phyloP scores from a whole-genome alignment of 2,329 filamentous ascomycete genomes.

The Graphiopsis chlorocephala region DNA sequence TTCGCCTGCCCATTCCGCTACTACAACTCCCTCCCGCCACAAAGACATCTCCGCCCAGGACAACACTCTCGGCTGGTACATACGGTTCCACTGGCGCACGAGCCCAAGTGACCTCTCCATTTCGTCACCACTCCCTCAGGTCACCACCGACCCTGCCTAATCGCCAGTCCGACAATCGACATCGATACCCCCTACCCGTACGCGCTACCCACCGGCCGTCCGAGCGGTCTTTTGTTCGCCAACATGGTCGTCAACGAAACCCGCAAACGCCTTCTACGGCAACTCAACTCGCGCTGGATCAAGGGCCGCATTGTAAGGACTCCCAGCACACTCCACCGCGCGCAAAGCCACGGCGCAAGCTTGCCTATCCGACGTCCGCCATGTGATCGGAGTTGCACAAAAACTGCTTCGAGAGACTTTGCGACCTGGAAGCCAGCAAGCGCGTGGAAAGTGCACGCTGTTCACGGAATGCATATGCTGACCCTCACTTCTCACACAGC shows the following conservation, averaged over 20 bases:
- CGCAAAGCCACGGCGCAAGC: slow-evolving; percentile 1
- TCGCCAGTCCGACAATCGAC: neutral
- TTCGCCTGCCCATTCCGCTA: neutral
- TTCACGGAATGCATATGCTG: slow-evolving; percentile 4
- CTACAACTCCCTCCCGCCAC: neutral
- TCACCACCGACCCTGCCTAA: neutral
- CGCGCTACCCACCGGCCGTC: neutral
- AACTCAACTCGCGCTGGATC: slow-evolving; percentile 69
- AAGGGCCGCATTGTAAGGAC: slow-evolving; percentile 64
- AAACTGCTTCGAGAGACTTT: slow-evolving; percentile 3
- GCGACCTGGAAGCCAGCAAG: neutral
- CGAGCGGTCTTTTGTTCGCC: slow-evolving; percentile 18
- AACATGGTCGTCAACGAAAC: slow-evolving; percentile 45
- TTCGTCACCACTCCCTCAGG: neutral
- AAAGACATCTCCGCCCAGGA: neutral
- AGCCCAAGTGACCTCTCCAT: slow-evolving; percentile 8
- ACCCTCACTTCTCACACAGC: slow-evolving; percentile 52
- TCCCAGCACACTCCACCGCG: neutral
- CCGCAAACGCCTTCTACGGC: slow-evolving; percentile 55
- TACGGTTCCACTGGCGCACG: slow-evolving; percentile 6
- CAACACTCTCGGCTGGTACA: neutral
- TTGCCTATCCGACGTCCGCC: neutral
- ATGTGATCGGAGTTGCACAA: slow-evolving; percentile 4
- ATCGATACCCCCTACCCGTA: neutral
- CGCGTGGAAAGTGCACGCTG: neutral